phyloP scores from a whole-genome alignment of 169 alveolate species.

The Plasmodium ovale region DNA sequence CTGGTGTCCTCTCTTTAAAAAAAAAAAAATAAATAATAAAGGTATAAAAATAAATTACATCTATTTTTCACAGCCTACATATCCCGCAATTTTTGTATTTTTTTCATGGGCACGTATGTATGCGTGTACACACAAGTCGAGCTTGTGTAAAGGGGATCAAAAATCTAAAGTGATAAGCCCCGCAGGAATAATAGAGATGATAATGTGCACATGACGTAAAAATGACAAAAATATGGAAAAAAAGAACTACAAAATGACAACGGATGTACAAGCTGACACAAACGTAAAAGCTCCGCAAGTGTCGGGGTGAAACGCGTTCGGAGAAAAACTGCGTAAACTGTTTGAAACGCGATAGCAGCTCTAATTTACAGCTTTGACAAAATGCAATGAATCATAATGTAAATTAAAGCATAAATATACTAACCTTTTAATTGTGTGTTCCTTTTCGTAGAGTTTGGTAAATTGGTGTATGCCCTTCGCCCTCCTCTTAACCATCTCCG shows the following conservation, averaged over 20 bases:
- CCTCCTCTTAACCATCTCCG: slow-evolving; percentile 75
- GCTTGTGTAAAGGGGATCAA: not conserved
- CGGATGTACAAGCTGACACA: not conserved
- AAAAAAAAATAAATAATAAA: not conserved
- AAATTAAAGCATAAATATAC: slow-evolving; percentile 2
- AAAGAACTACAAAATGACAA: not conserved
- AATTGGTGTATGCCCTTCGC: slow-evolving; percentile 66
- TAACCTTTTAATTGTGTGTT: slow-evolving; percentile 58
- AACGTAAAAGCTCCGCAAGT: not conserved
- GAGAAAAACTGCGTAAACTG: not conserved
- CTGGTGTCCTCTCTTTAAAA: slow-evolving; percentile 37
- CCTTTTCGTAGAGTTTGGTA: slow-evolving; percentile 57
- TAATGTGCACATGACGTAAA: too few relatives aligned
- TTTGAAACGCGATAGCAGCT: not conserved
- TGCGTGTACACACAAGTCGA: not conserved
- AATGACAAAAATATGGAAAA: too few relatives aligned
- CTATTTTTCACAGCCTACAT: not conserved
- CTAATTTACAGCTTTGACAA: too few relatives aligned
- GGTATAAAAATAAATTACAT: not conserved
- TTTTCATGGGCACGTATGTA: not conserved
- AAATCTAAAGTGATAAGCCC: too few relatives aligned
- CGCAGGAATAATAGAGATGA: too few relatives aligned
- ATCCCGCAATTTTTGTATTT: not conserved
- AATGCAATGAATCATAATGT: too few relatives aligned
- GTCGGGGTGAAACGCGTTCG: not conserved